Percentiles rank a stretch among this genome's conserved stretches.
Conservation (phyloP, 306 rosid species). For the Luffa aegyptiaca region DNA sequence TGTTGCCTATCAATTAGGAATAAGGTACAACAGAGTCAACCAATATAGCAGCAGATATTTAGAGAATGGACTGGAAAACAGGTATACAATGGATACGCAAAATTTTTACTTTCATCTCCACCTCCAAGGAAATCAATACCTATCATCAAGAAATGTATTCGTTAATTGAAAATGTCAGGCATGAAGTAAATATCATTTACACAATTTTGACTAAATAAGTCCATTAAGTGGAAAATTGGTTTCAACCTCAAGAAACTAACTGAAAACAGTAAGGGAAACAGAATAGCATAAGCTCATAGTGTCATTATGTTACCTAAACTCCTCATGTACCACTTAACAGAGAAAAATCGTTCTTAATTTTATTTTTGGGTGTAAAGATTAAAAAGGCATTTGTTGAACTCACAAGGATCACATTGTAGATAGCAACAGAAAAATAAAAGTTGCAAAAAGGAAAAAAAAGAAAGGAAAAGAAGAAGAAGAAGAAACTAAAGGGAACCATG, state of each 20-base stretch:
- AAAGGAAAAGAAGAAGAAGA: not conserved
- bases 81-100: slow-evolving; percentile 37
- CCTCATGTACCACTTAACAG: not conserved
- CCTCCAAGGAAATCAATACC: slow-evolving; percentile 10
- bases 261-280: not conserved
- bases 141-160: not conserved
- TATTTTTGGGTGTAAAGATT: not conserved
- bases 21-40: not conserved
- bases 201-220: not conserved
- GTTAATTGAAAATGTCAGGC: not conserved
- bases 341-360: not conserved
- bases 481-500: not conserved
- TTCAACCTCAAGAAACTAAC: not conserved
- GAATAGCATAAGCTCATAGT: not conserved
- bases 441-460: not conserved
- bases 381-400: not conserved
- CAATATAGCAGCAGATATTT: not conserved
- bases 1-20: not conserved
- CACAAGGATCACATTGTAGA: not conserved
- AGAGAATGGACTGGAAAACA: slow-evolving; percentile 3
- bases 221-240: not conserved
- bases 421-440: not conserved
- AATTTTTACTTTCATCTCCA: slow-evolving; percentile 50
- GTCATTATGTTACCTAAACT: not conserved
- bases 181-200: not conserved